Conservation (phyloP, 768 basidiomycete species). For the Tylopilus balloui region DNA sequence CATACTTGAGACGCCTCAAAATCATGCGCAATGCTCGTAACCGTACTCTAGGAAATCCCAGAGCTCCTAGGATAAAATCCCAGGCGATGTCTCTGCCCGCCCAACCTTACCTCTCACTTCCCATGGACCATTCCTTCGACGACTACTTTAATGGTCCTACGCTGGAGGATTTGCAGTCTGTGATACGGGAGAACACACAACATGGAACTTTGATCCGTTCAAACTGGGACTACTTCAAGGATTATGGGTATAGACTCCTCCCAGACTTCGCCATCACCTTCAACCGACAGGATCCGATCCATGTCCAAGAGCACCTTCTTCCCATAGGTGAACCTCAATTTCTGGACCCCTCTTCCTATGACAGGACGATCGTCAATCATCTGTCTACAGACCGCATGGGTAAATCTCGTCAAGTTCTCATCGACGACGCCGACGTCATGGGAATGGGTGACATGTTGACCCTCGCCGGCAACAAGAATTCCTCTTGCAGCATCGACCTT, state of each 20-base stretch:
- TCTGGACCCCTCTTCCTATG: neutral
- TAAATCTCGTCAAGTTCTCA: neutral
- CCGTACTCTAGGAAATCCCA: neutral
- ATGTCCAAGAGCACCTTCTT: neutral
- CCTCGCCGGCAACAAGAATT: neutral
- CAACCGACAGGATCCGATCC: neutral
- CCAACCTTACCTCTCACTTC: neutral
- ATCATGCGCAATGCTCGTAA: neutral
- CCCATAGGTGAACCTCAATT: neutral
- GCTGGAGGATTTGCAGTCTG: neutral
- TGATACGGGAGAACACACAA: neutral
- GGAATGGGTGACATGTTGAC: slow-evolving; percentile 2
- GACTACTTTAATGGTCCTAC: neutral
- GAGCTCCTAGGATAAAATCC: neutral
- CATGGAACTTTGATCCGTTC: neutral
- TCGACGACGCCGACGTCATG: slow-evolving; percentile 1
- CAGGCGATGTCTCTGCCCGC: neutral
- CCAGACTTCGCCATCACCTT: neutral
- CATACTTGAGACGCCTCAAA: neutral
- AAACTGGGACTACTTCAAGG: slow-evolving; percentile 7
- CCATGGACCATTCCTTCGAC: neutral
- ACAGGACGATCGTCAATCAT: neutral
- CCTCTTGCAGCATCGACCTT: neutral
- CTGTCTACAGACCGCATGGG: neutral
- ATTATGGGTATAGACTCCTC: slow-evolving; percentile 4